phyloP scores from a whole-genome alignment of 2,329 filamentous ascomycete species.

The Triangularia verruculosa region DNA sequence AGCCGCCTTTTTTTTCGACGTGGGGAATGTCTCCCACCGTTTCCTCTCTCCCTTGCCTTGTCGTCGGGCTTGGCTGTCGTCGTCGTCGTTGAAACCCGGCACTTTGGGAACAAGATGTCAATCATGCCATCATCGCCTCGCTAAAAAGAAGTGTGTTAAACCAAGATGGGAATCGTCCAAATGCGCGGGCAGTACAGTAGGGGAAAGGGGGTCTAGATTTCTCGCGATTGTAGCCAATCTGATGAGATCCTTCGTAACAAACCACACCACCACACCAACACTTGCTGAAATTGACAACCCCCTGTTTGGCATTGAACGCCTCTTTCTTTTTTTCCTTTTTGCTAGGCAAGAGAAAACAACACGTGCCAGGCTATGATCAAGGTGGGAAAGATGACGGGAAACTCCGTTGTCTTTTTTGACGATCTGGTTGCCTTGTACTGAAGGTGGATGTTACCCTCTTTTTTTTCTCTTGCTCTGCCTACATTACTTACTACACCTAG shows the following conservation, averaged over 20 bases:
- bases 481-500: too few species aligned
- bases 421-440: not conserved
- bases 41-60: not conserved
- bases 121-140: not conserved
- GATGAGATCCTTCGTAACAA: not conserved
- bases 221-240: not conserved
- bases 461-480: too few species aligned
- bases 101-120: not conserved
- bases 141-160: not conserved
- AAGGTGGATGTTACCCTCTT: not conserved
- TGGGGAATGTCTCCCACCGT: not conserved
- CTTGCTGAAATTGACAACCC: too few species aligned
- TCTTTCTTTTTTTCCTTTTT: not conserved
- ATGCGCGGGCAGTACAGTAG: not conserved
- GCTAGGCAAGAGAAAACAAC: not conserved
- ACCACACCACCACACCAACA: too few species aligned
- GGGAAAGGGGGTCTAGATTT: not conserved
- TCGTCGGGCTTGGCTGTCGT: not conserved
- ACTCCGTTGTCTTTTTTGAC: not conserved
- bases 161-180: not conserved
- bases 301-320: not conserved
- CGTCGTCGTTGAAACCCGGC: not conserved
- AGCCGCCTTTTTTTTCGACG: not conserved
- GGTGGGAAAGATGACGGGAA: not conserved
- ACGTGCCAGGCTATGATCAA: not conserved